Evolutionary conservation across 768 basidiomycete genomes (phyloP).

Genomic region (Lactarius sp.): DNA sequence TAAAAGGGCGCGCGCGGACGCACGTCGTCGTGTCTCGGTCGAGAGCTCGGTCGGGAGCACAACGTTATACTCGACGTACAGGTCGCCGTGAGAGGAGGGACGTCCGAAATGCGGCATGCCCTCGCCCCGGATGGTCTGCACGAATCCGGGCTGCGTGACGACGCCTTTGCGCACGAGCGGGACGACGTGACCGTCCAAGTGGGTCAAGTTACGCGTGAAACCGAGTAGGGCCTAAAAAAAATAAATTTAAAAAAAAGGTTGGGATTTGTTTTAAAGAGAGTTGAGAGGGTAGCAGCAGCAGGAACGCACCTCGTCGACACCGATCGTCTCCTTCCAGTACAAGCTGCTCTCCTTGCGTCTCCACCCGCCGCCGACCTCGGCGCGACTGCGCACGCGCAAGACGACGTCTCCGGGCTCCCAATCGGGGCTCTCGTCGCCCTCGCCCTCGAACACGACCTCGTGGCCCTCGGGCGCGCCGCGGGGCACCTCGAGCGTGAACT

Average conservation of each 20-base stretch:
- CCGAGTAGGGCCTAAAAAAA: constrained; percentile 79
- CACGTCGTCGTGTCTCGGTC: constrained; percentile 66
- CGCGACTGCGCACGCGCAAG: constrained; percentile 73
- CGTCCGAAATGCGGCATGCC: constrained; percentile 76
- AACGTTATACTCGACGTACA: constrained; percentile 92
- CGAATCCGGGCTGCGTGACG: constrained; percentile 92
- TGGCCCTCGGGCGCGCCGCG: constrained; percentile 91
- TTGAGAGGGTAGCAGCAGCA: not conserved
- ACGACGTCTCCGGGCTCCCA: constrained; percentile 96
- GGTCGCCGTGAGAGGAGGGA: constrained; percentile 58
- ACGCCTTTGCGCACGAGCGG: constrained; percentile 67
- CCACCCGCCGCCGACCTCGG: constrained; percentile 69
- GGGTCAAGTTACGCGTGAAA: constrained; percentile 88
- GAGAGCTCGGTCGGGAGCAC: constrained; percentile 76
- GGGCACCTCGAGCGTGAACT: constrained; percentile 80
- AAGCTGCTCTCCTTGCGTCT: constrained; percentile 85
- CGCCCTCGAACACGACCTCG: constrained; percentile 92
- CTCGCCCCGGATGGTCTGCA: constrained; percentile 80
- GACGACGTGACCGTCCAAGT: constrained; percentile 83
- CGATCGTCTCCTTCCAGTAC: constrained; percentile 89
- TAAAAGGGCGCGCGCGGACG: constrained; percentile 33
- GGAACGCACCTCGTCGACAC: constrained; percentile 73
- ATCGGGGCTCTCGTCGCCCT: constrained; percentile 92
- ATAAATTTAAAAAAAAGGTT: not conserved
- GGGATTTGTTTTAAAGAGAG: too few species aligned